These are phyloP conservation scores for Trichoderma harzianum DNA, from an alignment of 2,329 filamentous ascomycete species.

Conservation along the genomic window DNA sequence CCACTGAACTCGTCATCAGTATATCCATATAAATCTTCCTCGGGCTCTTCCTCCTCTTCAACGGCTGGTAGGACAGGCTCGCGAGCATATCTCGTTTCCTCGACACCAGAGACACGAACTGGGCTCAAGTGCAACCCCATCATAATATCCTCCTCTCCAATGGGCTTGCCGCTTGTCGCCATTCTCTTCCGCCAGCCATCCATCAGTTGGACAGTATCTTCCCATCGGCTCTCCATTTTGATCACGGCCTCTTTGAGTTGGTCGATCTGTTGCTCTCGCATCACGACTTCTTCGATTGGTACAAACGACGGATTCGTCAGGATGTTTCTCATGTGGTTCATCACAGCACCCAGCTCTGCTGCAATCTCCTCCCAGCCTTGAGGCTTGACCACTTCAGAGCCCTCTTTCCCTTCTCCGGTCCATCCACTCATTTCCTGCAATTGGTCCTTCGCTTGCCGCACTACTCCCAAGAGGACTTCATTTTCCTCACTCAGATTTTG, in stretches of 20 bases:
- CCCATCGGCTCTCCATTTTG: conserved; percentile 89
- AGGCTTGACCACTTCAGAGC: conserved; percentile 34
- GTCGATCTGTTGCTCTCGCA: conserved; percentile 87
- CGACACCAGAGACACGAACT: conserved; percentile 52
- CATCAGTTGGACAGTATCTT: conserved; percentile 85
- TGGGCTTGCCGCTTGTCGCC: conserved; percentile 63
- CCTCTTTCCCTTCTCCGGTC: conserved; percentile 34
- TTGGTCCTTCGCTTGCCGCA: conserved; percentile 67
- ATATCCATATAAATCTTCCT: background rate
- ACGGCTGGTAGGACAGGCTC: conserved; percentile 44
- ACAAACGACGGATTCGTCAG: conserved; percentile 96
- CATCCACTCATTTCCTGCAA: conserved; percentile 68
- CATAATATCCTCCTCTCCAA: conserved; percentile 65
- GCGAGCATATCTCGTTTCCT: conserved; percentile 41
- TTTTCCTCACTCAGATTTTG: conserved; percentile 89
- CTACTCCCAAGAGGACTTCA: conserved; percentile 70
- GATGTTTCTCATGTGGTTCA: conserved; percentile 77
- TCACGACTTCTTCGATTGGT: conserved; percentile 86
- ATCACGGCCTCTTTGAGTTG: conserved; percentile 83
- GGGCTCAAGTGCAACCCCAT: conserved; percentile 65
- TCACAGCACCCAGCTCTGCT: conserved; percentile 68
- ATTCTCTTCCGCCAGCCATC: conserved; percentile 87
- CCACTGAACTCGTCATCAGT: conserved; percentile 32
- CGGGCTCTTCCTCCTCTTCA: conserved; percentile 38
- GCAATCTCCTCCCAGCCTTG: conserved; percentile 63